phyloP scores from a whole-genome alignment of 2,329 filamentous ascomycete genomes.

The Aspergillus pseudotamarii region DNA sequence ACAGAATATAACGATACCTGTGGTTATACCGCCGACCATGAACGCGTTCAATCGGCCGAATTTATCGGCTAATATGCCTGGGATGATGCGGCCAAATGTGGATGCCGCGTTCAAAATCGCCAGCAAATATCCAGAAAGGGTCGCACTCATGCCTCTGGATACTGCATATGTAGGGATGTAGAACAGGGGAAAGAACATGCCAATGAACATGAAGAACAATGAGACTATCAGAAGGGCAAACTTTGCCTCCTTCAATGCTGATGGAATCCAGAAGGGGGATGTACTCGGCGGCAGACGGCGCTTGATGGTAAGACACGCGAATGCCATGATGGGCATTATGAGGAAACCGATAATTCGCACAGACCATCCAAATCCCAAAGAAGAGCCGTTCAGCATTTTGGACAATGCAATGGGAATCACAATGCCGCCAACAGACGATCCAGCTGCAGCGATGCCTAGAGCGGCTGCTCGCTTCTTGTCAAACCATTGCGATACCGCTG shows the following conservation, averaged over 20 bases:
- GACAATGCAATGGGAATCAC: constrained; percentile 52
- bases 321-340: constrained; percentile 47
- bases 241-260: constrained; percentile 48
- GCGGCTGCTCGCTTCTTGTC: constrained; percentile 51
- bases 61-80: constrained; percentile 36
- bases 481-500: constrained; percentile 53
- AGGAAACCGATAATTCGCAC: constrained; percentile 57
- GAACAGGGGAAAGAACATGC: constrained; percentile 35
- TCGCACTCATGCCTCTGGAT: constrained; percentile 15
- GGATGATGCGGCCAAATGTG: constrained; percentile 36
- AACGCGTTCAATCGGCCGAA: constrained; percentile 42
- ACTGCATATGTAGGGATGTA: constrained; percentile 33
- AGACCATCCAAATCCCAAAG: constrained; percentile 56
- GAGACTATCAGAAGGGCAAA: constrained; percentile 17
- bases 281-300: constrained; percentile 21
- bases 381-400: constrained; percentile 52
- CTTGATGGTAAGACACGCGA: constrained; percentile 37
- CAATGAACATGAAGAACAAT: constrained; percentile 26
- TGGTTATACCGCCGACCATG: constrained; percentile 21
- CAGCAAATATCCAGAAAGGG: constrained; percentile 33
- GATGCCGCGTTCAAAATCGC: constrained; percentile 38
- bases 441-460: constrained; percentile 51
- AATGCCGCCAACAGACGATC: constrained; percentile 57
- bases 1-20: constrained; percentile 36
- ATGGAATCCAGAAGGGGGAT: constrained; percentile 7